phyloP scores from a whole-genome alignment of 2,329 filamentous ascomycete species.

The Zymoseptoria passerinii region DNA sequence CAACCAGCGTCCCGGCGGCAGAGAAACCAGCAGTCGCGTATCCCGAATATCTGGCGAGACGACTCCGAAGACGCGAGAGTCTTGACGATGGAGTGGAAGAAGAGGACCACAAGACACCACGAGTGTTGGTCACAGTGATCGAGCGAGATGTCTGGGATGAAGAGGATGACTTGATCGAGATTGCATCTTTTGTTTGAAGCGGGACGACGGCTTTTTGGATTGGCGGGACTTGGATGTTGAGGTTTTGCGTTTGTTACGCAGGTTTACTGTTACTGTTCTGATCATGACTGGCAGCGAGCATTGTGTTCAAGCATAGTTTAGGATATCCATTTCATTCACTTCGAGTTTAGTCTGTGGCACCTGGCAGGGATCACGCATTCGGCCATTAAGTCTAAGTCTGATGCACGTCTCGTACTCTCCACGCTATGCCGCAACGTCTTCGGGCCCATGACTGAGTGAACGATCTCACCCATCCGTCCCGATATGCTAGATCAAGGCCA shows the following conservation, averaged over 20 bases:
- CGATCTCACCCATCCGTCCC: background rate
- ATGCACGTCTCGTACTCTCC: too few relatives aligned
- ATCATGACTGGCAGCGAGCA: background rate
- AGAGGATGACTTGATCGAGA: background rate
- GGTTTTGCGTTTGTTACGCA: background rate
- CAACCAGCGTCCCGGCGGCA: background rate
- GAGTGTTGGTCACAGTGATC: background rate
- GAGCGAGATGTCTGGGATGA: background rate
- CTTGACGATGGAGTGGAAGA: background rate
- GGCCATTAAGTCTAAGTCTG: background rate
- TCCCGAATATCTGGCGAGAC: background rate
- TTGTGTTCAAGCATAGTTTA: background rate
- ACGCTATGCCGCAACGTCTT: too few relatives aligned
- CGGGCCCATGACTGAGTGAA: too few relatives aligned
- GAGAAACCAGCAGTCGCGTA: background rate
- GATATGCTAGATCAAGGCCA: slow-evolving; percentile 46
- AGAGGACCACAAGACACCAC: background rate
- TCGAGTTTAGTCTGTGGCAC: background rate
- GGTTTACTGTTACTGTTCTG: background rate
- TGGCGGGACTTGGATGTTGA: background rate
- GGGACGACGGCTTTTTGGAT: background rate
- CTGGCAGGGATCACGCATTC: background rate
- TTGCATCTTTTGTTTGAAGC: background rate
- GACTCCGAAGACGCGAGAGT: background rate
- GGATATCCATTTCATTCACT: background rate